Conservation (phyloP, 2,329 filamentous ascomycete species). For the Trichoderma polysporum region DNA sequence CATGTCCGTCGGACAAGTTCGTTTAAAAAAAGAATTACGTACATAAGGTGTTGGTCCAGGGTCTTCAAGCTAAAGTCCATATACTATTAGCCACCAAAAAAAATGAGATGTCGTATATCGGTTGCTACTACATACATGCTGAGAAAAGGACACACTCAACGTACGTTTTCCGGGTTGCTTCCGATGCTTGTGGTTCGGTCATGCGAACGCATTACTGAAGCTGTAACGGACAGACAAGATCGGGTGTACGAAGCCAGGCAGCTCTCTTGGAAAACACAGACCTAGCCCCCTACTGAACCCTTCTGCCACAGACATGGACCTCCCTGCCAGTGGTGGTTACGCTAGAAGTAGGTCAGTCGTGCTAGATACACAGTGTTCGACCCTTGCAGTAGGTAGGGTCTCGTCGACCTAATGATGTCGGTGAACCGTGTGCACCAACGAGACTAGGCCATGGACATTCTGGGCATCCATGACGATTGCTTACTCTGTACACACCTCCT, state of each 20-base stretch:
- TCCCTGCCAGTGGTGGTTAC: not conserved
- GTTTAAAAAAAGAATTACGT: not conserved
- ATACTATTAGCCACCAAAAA: not conserved
- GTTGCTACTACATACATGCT: not conserved
- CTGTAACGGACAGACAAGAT: not conserved
- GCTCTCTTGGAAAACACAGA: not conserved
- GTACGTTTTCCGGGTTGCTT: not conserved
- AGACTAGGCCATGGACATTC: not conserved
- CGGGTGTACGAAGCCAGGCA: not conserved
- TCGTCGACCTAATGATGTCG: not conserved
- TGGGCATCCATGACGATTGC: not conserved
- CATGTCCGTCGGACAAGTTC: not conserved
- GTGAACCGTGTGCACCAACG: not conserved
- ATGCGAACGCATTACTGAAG: not conserved
- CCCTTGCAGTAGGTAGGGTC: slow-evolving; percentile 14
- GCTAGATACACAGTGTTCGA: not conserved
- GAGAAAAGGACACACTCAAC: not conserved
- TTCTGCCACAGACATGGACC: not conserved
- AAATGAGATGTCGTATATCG: not conserved
- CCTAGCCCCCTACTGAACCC: not conserved
- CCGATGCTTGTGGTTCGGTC: not conserved
- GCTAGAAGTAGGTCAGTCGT: not conserved
- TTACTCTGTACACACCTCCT: slow-evolving; percentile 9
- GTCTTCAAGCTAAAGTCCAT: not conserved
- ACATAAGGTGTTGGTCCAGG: not conserved